phyloP scores from a whole-genome alignment of 768 basidiomycete genomes.

The Auriculariales sp. region DNA sequence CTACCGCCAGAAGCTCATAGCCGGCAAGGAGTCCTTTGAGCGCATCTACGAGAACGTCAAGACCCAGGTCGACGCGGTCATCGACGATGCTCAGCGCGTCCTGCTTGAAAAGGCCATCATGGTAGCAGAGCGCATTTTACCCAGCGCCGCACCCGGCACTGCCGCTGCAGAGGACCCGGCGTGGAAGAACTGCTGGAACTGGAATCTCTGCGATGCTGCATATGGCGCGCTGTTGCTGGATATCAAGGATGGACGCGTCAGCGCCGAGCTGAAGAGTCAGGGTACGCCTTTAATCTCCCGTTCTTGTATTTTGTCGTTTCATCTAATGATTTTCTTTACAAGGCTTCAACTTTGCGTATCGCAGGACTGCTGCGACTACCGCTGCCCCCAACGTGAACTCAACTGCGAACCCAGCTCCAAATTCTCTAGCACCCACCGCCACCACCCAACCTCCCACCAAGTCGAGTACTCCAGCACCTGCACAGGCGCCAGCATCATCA shows the following conservation, averaged over 20 bases:
- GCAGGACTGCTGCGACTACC: slow-evolving; percentile 49
- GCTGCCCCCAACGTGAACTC: slow-evolving; percentile 45
- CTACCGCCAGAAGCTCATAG: slow-evolving; percentile 64
- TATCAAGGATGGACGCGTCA: slow-evolving; percentile 82
- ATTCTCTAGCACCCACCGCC: slow-evolving; percentile 19
- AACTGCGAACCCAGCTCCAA: slow-evolving; percentile 20
- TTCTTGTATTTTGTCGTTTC: background rate
- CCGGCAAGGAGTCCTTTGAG: slow-evolving; percentile 71
- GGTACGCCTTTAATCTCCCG: slow-evolving; percentile 30
- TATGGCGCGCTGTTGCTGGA: slow-evolving; percentile 82
- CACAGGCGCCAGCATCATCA: slow-evolving; percentile 24
- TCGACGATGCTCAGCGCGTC: slow-evolving; percentile 81
- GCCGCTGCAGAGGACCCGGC: slow-evolving; percentile 69
- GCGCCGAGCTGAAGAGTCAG: slow-evolving; percentile 84
- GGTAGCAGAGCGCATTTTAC: slow-evolving; percentile 71
- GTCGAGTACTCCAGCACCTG: slow-evolving; percentile 14
- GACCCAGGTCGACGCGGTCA: slow-evolving; percentile 75
- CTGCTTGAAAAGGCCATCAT: slow-evolving; percentile 80
- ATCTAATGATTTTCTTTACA: background rate
- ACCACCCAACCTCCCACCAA: slow-evolving; percentile 21
- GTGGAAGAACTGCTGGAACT: slow-evolving; percentile 99
- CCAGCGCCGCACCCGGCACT: slow-evolving; percentile 20
- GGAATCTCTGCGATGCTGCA: slow-evolving; percentile 94
- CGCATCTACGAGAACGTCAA: slow-evolving; percentile 94
- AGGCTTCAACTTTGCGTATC: slow-evolving; percentile 96